Conservation (phyloP, 306 rosid species). For the Arachis hypogaea region DNA sequence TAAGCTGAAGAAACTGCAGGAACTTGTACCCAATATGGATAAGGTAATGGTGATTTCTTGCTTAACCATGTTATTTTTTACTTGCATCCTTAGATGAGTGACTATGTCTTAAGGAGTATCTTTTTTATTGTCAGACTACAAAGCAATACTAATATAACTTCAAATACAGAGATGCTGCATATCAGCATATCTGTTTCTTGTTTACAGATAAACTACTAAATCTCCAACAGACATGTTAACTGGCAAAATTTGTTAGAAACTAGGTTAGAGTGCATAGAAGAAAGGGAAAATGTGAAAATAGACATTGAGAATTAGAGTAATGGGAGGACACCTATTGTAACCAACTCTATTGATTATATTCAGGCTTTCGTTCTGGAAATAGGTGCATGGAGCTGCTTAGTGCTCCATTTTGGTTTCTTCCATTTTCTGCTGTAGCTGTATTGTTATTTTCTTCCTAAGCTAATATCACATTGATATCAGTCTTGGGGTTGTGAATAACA, state of each 20-base stretch:
- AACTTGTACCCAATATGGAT: constrained; percentile 96
- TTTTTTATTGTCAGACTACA: background rate
- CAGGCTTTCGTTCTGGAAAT: no score
- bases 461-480: no score
- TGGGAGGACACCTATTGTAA: no score
- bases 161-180: constrained; percentile 2
- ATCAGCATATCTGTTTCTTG: background rate
- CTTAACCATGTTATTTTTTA: background rate
- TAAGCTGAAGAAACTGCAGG: constrained; percentile 85
- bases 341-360: no score
- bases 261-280: no score
- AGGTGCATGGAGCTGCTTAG: no score
- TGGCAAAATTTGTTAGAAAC: constrained; percentile 1
- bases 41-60: constrained; percentile 55
- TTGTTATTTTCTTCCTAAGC: no score
- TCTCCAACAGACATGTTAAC: background rate
- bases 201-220: background rate
- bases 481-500: no score
- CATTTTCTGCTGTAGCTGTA: no score
- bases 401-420: no score
- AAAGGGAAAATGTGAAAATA: no score
- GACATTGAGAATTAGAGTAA: no score
- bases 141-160: background rate
- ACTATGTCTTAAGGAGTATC: background rate
- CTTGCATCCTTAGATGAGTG: background rate